Conservation (phyloP, 495 filamentous ascomycete species). For the Darksidea phi region DNA sequence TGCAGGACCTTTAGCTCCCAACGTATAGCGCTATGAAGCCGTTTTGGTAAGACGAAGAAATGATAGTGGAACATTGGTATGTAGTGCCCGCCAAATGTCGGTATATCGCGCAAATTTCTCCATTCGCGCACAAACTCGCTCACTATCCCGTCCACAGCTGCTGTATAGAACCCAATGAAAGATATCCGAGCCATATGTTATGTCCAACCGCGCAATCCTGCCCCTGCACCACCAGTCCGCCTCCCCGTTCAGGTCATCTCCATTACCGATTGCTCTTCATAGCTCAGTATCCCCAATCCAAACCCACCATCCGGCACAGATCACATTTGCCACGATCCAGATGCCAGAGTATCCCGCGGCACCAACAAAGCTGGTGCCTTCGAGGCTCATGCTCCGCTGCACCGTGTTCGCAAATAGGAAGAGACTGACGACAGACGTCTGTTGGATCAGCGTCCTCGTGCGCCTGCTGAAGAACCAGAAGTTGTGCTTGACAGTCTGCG, state of each 20-base stretch:
- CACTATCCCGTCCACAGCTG: no score
- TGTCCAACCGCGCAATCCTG: background rate
- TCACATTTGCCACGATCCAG: conserved; percentile 62
- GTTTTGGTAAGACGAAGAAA: background rate
- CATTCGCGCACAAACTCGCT: background rate
- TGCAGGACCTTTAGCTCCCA: no score
- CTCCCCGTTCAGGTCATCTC: background rate
- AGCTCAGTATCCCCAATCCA: conserved; percentile 57
- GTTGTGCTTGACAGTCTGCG: conserved; percentile 62
- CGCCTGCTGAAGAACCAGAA: conserved; percentile 55
- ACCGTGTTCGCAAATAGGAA: conserved; percentile 63
- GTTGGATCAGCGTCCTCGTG: conserved; percentile 62
- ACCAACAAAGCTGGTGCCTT: conserved; percentile 65
- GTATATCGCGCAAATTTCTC: background rate
- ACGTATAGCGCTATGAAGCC: no score
- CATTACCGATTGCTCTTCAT: background rate
- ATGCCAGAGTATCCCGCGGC: conserved; percentile 67
- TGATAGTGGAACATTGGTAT: background rate
- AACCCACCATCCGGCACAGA: conserved; percentile 59
- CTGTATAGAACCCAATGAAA: no score
- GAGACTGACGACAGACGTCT: conserved; percentile 56
- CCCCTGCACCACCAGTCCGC: background rate
- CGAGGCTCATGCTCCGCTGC: conserved; percentile 59
- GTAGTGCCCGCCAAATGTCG: background rate
- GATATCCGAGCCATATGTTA: background rate